Base-by-base conservation (phyloP, 495 filamentous ascomycete species). In the Tuber borchii region DNA sequence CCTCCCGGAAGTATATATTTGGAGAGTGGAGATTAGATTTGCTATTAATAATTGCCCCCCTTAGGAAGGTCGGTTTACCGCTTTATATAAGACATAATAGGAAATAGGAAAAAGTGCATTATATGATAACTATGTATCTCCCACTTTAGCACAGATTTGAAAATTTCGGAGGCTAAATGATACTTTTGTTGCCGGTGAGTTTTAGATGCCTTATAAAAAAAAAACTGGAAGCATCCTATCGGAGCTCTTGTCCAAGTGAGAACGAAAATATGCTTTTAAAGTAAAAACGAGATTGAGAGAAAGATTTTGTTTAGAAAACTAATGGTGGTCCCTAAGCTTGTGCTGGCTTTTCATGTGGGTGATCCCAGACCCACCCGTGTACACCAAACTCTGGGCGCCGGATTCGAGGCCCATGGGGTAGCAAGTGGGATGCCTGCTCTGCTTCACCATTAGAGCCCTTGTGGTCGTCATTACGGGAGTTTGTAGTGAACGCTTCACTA, bases 361-460 rank as follows among this genome's bases (percentile, higher is more conserved):
- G 51, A 61, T 61, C 51, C 51, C 51, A 61, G 51, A 61, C 51
- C 51, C 51, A 61, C n/a, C 51, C 51, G 22, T 61, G 51, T 10
- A 61, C 22, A 8, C 51, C 51, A 61, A 61, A 9, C n/a, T 61
- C 22, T 14, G 51, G 51, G 14, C 51, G 51, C 2, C 22, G 51
- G 9, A 26, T 61, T 14, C 51, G 51, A 1, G 51, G 51, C n/a
- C 51, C 51, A 26, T 61, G 51, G n/a, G 51, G 51, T 26, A 61
- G 51, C n/a, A 61, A 12, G n/a, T 9, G 51, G 51, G 7, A 22
- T 9, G 9, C 10, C 22, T 61, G 6, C 22, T 26, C n/a, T 12
- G 2, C 22, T 8, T 9, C 20, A 51, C 7, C 22, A 22, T 10
- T 0, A 12, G n/a, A 61, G 1, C 10, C n/a, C 22, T 14, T n/a